Evolutionary conservation across 306 rosid genomes (phyloP), one percentile per base, ranked within the genome.

Genomic region (Oxytropis ochrocephala): DNA sequence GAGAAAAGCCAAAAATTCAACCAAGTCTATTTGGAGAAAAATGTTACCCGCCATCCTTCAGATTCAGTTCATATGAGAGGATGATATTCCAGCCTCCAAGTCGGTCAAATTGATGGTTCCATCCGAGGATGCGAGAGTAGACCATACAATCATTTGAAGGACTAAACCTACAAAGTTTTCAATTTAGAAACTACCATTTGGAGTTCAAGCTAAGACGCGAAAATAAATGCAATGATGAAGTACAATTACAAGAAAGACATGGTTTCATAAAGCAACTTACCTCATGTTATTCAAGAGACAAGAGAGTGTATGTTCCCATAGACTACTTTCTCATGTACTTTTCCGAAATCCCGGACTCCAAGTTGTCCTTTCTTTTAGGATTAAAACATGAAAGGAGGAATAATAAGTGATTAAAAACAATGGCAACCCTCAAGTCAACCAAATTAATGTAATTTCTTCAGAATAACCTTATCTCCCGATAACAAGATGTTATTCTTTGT

Each of bases 81-180:
- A 79, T 36, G 98, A 81, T 73, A 93, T 80, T 53, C 98, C 98
- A 19, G 97, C 90, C 84, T 90, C 98, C 75, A 90, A 54, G 70
- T 93, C 98, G 33, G 85, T 88, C 75, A 72, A 85, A 77, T 89
- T 78, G 68, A 88, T 13, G 4, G 97, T 90, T 79, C 98, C 98
- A 84, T 93, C 98, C 8, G 98, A 93, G 53, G 98, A 90, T 52
- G 97, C 89, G 89, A n/a, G 89, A 82, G 83, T 90, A 93, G 65
- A 93, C 75, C 50, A 77, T 82, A 67, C 87, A 88, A 70, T 82
- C 93, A 79, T 83, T 88, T 66, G 86, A 59, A 70, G 97, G 91
- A 72, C 75, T 81, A 66, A 93, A 93, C 85, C 98, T 93, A 80
- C 67, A 71, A 76, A 64, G 41, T 58, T 67, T 78, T 12, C 48